A percentile compares a stretch with the other conserved stretches of the same genome.
These are phyloP conservation scores for Botrytis elliptica DNA, from an alignment of 2,329 filamentous ascomycete species.

Conservation along the genomic window DNA sequence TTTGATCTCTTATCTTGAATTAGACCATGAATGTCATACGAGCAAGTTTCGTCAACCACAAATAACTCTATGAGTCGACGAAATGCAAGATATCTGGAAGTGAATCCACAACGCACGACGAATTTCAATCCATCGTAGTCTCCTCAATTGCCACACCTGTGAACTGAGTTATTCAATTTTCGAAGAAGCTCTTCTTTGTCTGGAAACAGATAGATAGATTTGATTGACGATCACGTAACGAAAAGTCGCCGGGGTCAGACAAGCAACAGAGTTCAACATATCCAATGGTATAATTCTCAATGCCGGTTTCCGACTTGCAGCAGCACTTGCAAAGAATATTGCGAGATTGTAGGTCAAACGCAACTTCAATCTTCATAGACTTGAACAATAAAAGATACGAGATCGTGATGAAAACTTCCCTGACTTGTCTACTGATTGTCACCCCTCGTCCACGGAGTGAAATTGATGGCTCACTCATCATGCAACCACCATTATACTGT, in stretches of 20 bases:
- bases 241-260: too few species aligned
- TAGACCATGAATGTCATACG: neutral
- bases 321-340: neutral
- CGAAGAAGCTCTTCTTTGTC: too few species aligned
- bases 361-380: neutral
- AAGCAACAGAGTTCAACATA: too few species aligned
- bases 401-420: neutral
- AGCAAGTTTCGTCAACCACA: neutral
- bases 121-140: neutral
- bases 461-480: too few species aligned
- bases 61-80: neutral
- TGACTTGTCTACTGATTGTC: too few species aligned
- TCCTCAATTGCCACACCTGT: neutral
- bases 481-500: too few species aligned
- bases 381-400: neutral
- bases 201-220: too few species aligned
- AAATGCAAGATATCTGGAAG: neutral
- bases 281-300: too few species aligned
- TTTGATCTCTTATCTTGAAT: fast-evolving
- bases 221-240: too few species aligned
- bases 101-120: fast-evolving
- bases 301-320: too few species aligned
- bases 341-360: too few species aligned
- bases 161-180: neutral
- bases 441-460: too few species aligned